Conservation (phyloP, 169 alveolate genomes). For the Plasmodium malariae region DNA sequence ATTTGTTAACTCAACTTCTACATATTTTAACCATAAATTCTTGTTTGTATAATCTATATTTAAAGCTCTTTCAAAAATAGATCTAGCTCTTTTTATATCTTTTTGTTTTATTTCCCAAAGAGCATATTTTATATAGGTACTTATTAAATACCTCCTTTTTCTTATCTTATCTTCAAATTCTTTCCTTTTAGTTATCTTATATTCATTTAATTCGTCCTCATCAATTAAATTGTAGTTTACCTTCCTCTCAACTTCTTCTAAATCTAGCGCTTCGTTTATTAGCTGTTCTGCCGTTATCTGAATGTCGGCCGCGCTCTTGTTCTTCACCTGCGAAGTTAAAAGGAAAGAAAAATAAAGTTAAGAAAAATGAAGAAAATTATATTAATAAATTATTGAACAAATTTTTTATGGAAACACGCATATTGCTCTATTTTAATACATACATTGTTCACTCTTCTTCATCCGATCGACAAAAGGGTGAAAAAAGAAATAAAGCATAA, state of each 20-base stretch:
- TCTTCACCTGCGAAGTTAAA: constrained; percentile 88
- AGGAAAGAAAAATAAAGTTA: too few relatives aligned
- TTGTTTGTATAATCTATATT: constrained; percentile 95
- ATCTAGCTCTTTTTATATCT: constrained; percentile 95
- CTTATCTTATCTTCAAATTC: constrained; percentile 97
- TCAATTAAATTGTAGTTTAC: constrained; percentile 86
- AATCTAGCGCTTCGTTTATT: constrained; percentile 96
- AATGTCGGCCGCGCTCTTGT: constrained; percentile 97
- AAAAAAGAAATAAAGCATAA: not conserved
- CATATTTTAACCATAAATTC: constrained; percentile 97
- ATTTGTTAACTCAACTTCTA: constrained; percentile 98
- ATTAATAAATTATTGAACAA: too few relatives aligned
- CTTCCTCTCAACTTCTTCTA: constrained; percentile 90
- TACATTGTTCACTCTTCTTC: not conserved
- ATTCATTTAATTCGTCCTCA: constrained; percentile 96
- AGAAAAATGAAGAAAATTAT: too few relatives aligned
- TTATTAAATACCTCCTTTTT: constrained; percentile 95
- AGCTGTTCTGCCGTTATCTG: constrained; percentile 99
- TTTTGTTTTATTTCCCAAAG: constrained; percentile 97
- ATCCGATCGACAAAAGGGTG: too few relatives aligned
- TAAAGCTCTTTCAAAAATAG: constrained; percentile 98
- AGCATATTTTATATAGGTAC: constrained; percentile 98
- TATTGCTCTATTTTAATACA: too few relatives aligned
- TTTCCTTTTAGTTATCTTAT: constrained; percentile 93
- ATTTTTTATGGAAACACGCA: too few relatives aligned